These are phyloP conservation scores for Claviceps citrina DNA, from an alignment of 2,329 filamentous ascomycete species.

Conservation along the genomic window DNA sequence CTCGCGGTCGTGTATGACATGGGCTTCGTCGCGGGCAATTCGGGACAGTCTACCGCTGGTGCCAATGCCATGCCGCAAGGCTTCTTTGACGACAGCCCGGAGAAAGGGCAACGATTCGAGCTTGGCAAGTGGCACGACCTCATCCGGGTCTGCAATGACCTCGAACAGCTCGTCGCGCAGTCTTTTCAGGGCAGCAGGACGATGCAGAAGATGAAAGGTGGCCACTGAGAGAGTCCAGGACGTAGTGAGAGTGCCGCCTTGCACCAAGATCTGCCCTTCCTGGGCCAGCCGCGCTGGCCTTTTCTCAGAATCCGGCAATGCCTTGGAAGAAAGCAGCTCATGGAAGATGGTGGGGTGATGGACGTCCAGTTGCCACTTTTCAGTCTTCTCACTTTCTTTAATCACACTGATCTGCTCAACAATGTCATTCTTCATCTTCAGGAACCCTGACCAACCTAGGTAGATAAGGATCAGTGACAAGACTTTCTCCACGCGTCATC, in stretches of 20 bases:
- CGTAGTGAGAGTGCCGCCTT: constrained; percentile 27
- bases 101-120: constrained; percentile 28
- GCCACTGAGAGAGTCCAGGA: constrained; percentile 21
- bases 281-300: constrained; percentile 19
- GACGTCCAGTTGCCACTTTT: constrained; percentile 19
- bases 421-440: constrained; percentile 25
- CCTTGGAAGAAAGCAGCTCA: constrained; percentile 17
- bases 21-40: constrained; percentile 24
- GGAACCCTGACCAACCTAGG: constrained; percentile 21
- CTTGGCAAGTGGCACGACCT: constrained; percentile 13
- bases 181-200: constrained; percentile 15
- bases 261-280: constrained; percentile 23
- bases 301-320: constrained; percentile 21
- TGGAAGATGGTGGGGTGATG: constrained; percentile 23
- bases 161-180: constrained; percentile 22
- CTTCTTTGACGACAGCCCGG: constrained; percentile 35
- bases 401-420: constrained; percentile 21
- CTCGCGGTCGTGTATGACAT: constrained; percentile 15
- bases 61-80: constrained; percentile 32
- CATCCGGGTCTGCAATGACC: constrained; percentile 17
- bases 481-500: neutral
- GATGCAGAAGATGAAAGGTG: constrained; percentile 21
- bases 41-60: constrained; percentile 33
- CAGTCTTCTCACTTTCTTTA: constrained; percentile 18
- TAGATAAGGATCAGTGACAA: constrained; percentile 10